Conservation (phyloP, 176 grass and related monocot genomes). For the Canna indica region DNA sequence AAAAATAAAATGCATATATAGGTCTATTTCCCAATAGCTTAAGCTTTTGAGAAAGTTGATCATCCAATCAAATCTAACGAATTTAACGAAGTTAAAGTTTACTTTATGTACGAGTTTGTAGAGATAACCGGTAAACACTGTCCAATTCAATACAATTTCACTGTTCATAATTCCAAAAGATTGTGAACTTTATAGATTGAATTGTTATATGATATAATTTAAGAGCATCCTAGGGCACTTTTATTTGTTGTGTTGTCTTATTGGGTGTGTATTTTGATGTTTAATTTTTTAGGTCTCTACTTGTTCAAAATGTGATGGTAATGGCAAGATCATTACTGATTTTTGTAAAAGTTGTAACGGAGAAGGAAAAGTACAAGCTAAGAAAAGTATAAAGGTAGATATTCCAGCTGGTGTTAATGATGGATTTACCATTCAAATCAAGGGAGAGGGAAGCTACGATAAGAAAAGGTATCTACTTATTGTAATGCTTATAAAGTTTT, state of each 20-base stretch:
- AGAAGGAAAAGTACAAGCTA: slow-evolving; percentile 50
- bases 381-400: slow-evolving; percentile 41
- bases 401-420: slow-evolving; percentile 76
- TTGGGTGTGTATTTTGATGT: background rate
- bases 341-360: slow-evolving; percentile 57
- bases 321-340: slow-evolving; percentile 66
- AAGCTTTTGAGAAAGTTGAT: too few species aligned
- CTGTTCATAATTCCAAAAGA: background rate
- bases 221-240: background rate
- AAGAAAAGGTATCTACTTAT: slow-evolving; percentile 47
- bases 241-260: background rate
- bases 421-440: slow-evolving; percentile 57
- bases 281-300: slow-evolving; percentile 57
- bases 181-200: background rate
- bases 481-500: background rate
- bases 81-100: too few species aligned
- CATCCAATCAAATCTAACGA: too few species aligned
- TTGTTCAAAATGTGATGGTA: slow-evolving; percentile 74
- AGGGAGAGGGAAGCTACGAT: slow-evolving; percentile 63
- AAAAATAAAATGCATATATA: too few species aligned
- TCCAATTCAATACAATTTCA: background rate
- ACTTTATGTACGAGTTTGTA: too few species aligned
- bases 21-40: too few species aligned
- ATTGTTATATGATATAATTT: background rate
- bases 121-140: background rate